phyloP scores from a whole-genome alignment of 2,329 filamentous ascomycete genomes.

The Exophiala alcalophila region DNA sequence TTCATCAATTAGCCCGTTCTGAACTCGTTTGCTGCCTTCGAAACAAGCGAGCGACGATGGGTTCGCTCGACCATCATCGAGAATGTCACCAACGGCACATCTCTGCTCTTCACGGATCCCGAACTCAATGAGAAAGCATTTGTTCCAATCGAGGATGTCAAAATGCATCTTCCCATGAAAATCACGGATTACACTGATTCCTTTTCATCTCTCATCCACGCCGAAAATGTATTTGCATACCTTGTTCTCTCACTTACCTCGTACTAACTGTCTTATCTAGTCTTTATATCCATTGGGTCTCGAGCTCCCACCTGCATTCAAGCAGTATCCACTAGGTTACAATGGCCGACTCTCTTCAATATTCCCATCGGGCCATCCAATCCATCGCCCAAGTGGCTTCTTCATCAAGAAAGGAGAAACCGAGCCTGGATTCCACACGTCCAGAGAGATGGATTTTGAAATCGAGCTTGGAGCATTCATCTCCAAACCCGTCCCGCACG shows the following conservation, averaged over 20 bases:
- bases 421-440: conserved; percentile 52
- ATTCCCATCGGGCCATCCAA: background rate
- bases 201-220: conserved; percentile 13
- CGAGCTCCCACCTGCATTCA: conserved; percentile 6
- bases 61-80: conserved; percentile 4
- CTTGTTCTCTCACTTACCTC: background rate
- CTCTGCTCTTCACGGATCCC: conserved; percentile 32
- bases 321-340: conserved; percentile 8
- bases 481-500: conserved; percentile 60
- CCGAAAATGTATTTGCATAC: conserved; percentile 2
- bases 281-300: conserved; percentile 8
- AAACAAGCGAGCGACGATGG: background rate
- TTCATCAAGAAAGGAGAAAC: conserved; percentile 34
- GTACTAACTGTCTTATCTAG: background rate
- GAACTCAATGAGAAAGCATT: conserved; percentile 57
- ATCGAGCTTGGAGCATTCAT: conserved; percentile 75
- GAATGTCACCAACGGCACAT: background rate
- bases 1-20: conserved; percentile 1
- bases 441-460: conserved; percentile 69
- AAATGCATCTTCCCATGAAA: conserved; percentile 14
- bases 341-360: conserved; percentile 9
- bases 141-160: background rate
- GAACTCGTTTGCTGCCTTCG: conserved; percentile 6
- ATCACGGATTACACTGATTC: conserved; percentile 14
- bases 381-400: conserved; percentile 8